These are phyloP conservation scores for Yamadazyma scolyti DNA, from an alignment of 805 yeast species.

Conservation along the genomic window DNA sequence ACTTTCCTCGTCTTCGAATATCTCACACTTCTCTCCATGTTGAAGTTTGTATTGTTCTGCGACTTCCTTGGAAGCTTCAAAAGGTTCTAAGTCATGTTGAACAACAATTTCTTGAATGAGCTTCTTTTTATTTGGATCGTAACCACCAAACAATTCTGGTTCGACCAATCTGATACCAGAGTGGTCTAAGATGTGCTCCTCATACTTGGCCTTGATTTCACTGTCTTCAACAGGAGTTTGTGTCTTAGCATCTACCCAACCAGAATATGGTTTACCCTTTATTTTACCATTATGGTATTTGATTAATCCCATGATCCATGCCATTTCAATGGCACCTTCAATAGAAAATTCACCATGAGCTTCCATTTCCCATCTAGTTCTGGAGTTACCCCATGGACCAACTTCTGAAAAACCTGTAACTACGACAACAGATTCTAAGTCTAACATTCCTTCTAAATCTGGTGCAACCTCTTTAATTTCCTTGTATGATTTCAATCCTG, in stretches of 20 bases:
- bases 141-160: conserved; percentile 91
- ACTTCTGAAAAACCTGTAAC: conserved; percentile 98
- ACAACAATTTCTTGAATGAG: conserved; percentile 93
- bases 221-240: conserved; percentile 90
- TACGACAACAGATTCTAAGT: conserved; percentile 87
- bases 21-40: conserved; percentile 92
- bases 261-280: conserved; percentile 88
- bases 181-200: conserved; percentile 82
- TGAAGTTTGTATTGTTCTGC: conserved; percentile 92
- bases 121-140: conserved; percentile 91
- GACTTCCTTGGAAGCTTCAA: conserved; percentile 91
- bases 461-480: conserved; percentile 67
- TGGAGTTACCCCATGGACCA: conserved; percentile 98
- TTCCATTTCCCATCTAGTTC: conserved; percentile 99
- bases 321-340: conserved; percentile 98
- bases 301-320: conserved; percentile 98
- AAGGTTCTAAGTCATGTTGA: conserved; percentile 94
- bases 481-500: conserved; percentile 72
- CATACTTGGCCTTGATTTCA: conserved; percentile 90
- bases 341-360: conserved; percentile 89
- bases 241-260: conserved; percentile 97
- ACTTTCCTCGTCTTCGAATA: conserved; percentile 80
- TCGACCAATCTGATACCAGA: conserved; percentile 96
- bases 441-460: conserved; percentile 84
- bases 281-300: conserved; percentile 90